Evolutionary conservation across 495 filamentous ascomycete species (phyloP), one percentile per base, ranked within the genome.

Genomic region (Xylaria curta): DNA sequence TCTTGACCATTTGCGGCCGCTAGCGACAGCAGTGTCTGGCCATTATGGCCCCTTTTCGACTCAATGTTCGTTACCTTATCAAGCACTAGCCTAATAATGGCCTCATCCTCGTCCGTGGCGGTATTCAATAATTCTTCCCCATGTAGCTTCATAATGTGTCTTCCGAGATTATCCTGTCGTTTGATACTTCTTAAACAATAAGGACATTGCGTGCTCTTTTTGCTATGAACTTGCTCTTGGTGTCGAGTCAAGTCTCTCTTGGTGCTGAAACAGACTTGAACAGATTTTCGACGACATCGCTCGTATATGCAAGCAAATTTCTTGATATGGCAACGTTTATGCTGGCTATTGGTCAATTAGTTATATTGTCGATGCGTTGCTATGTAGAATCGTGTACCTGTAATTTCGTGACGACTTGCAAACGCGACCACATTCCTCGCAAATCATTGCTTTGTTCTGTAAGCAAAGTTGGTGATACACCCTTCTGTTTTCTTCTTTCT

Each of bases 221-320:
- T 28, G 24, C 51, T 4, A 5, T 54, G 51, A 4, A 54, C 51
- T 54, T 54, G 51, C 3, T 28, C 51, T 54, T 54, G 21, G 24
- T 54, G 51, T 54, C 51, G 51, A 21, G 10, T 15, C 51, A 54
- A 54, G 51, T 54, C 51, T 54, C 51, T 54, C 51, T 28, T 28
- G 51, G 51, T 28, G 51, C 51, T 28, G 8, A 54, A 54, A 15
- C 51, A 15, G 51, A 28, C 21, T 10, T 28, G 51, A 28, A 15
- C 5, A 4, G 51, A 4, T 28, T 15, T 54, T 28, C 24, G 51
- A 10, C 26, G 3, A 54, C 51, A 54, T 28, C 24, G 3, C 9
- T 28, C 24, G 1, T 54, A 15, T 3, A 5, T 15, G 24, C 51
- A 54, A 12, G 51, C n/a, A 7, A 28, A 54, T 5, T 17, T 15